Evolutionary conservation across 1,284 basidiomycete species (phyloP).

Genomic region (Ceratobasidium sp.): DNA sequence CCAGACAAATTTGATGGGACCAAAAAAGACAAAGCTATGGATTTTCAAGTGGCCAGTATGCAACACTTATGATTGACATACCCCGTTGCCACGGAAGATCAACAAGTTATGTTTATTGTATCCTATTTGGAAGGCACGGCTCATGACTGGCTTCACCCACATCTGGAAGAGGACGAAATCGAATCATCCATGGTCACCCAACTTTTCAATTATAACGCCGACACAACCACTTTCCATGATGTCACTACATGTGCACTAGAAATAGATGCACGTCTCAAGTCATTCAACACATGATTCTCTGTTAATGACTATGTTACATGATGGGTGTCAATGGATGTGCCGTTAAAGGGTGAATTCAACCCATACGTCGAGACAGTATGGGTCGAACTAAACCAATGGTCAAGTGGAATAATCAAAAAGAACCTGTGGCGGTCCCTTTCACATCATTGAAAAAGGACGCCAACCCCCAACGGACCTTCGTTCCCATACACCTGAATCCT

Average conservation of each 20-base stretch:
- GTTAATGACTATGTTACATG: neutral
- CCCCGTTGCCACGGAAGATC: neutral
- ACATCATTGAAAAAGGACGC: neutral
- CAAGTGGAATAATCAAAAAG: neutral
- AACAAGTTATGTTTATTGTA: neutral
- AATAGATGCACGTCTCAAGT: neutral
- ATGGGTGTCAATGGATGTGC: neutral
- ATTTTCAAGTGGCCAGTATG: neutral
- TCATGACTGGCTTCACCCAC: neutral
- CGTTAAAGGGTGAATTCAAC: neutral
- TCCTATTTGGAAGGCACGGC: constrained; percentile 8
- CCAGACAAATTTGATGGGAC: constrained; percentile 1
- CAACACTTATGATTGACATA: neutral
- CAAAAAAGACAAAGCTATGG: neutral
- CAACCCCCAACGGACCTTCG: too few relatives aligned
- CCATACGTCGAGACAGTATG: too few relatives aligned
- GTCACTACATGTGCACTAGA: neutral
- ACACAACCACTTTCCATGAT: neutral
- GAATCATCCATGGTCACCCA: neutral
- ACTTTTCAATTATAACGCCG: neutral
- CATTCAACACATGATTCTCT: too few relatives aligned
- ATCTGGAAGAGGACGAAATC: neutral
- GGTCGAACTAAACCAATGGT: neutral
- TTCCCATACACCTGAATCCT: too few relatives aligned
- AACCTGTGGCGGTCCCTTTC: neutral